Base-by-base conservation (phyloP, 371 early-diverging fungal genomes). In the Parasitella parasitica region DNA sequence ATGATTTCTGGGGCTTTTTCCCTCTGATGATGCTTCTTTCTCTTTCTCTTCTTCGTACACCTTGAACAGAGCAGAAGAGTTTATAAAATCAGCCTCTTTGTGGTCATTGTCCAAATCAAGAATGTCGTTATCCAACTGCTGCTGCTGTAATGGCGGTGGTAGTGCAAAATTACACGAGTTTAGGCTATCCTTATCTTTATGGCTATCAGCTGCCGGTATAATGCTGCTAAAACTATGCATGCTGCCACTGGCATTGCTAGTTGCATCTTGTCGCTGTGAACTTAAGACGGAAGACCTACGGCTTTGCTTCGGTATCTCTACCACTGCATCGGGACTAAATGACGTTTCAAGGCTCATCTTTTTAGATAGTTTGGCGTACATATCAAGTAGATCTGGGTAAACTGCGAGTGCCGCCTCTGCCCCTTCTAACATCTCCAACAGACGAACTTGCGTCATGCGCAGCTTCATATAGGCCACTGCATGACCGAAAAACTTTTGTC, bases 301-400 rank as follows among this genome's bases (percentile, higher is more conserved):
- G 43, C 18, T 43, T 9, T n/a, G 43, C 0, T 18, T 16, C 22
- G 16, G 43, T 22, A 20, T 43, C 11, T 43, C 43, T 43, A 20
- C 18, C 3, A 22, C 22, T 1, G 18, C 43, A 22, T 18, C 12
- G 22, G 22, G 9, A 12, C 20, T 20, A 3, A 43, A 18, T 0
- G 16, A 13, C 4, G n/a, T n/a, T n/a, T n/a, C n/a, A n/a, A 65
- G 2, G 12, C 35, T 32, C 46, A 66, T 51, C 24, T 57, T 60
- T 66, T 64, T 61, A 35, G 83, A 87, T 3, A 91, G 67, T 54
- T 78, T 81, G 1, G 76, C 83, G 62, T 86, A 89, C 22, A 88
- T 74, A 4, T 76, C 67, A 75, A 91, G 90, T 30, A 91, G 63
- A 2, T 71, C 71, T 26, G 80, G 78, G 58, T 87, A 86, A 9